A percentile compares a stretch with the other conserved stretches of the same genome.
Conservation (phyloP, 441 rosid genomes). For the Croton laevigatus region DNA sequence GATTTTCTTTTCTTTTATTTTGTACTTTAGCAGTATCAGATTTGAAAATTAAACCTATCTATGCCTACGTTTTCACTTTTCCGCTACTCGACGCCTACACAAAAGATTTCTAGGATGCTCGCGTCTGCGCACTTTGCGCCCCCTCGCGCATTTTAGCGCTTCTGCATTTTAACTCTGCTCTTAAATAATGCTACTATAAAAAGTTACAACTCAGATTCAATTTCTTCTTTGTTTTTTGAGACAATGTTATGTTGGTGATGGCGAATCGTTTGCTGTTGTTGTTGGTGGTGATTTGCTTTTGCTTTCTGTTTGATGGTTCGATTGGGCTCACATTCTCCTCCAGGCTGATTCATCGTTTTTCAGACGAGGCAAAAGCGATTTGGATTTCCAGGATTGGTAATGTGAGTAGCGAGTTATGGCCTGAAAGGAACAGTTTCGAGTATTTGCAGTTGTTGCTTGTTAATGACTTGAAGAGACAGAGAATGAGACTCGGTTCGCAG, state of each 20-base stretch:
- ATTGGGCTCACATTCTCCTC: constrained; percentile 31
- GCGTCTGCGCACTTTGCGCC: not conserved
- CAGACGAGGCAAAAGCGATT: constrained; percentile 33
- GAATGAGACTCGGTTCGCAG: constrained; percentile 25
- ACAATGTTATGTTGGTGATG: not conserved
- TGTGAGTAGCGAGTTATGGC: constrained; percentile 25
- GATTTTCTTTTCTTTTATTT: not conserved
- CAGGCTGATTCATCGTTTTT: constrained; percentile 33
- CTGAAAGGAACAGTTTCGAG: constrained; percentile 20
- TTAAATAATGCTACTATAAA: too few species aligned
- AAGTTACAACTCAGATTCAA: not conserved
- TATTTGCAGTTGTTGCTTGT: constrained; percentile 23
- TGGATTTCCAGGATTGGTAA: constrained; percentile 19
- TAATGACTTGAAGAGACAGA: constrained; percentile 28
- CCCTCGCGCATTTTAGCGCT: constrained; percentile 2
- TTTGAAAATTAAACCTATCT: too few species aligned
- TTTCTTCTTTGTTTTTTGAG: not conserved
- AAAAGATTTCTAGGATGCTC: not conserved
- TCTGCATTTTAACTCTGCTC: not conserved
- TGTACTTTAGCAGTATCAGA: too few species aligned
- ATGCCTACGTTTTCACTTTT: not conserved
- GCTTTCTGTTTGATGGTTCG: constrained; percentile 14
- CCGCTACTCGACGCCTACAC: not conserved
- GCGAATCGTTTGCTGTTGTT: not conserved
- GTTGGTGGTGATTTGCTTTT: not conserved